Base-by-base conservation (phyloP, 2,329 filamentous ascomycete genomes). In the Aspergillus caelatus region DNA sequence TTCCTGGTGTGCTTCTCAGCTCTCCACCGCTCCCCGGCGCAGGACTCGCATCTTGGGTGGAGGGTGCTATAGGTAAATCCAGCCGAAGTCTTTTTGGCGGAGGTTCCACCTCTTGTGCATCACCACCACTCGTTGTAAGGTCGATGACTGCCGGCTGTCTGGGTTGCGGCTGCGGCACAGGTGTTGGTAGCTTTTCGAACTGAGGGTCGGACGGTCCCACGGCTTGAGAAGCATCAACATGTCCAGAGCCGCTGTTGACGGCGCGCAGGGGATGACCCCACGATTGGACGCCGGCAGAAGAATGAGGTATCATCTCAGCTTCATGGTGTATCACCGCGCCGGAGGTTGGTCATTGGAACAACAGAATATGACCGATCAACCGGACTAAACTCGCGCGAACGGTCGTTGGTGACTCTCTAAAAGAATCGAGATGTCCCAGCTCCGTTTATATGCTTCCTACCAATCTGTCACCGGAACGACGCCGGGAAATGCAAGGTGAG, bases 261-360 rank as follows among this genome's bases (percentile, higher is more conserved):
- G 71, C 61, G 64, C 73, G 74, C 67, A 73, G 68, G 62, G 74
- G 73, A 62, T 75, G 74, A 62, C 73, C 74, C 76, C 75, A 77
- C 62, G 73, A 66, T 74, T 79, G 77, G 70, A 74, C 73, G 70
- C 76, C 75, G 69, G 74, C 74, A 64, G 76, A 78, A 66, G 78
- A 70, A 74, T 78, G 74, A 63, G 77, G 75, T 67, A 78, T 79
- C 78, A 80, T 80, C 70, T 74, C 73, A 72, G 71, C 70, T 61
- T 74, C 75, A 80, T 79, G 71, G 69, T 75, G 73, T 75, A 70
- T 70, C 59, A 68, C 64, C 66, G 66, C 65, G 64, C 62, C 54
- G 61, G 60, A 59, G 67, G 67, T 60, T 65, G 69, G 65, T 72
- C 70, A 74, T 74, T 48, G 63, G 65, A 66, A 62, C 46, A 57